These are phyloP conservation scores for Recurvomyces mirabilis DNA, from an alignment of 495 filamentous ascomycete genomes.

Conservation along the genomic window DNA sequence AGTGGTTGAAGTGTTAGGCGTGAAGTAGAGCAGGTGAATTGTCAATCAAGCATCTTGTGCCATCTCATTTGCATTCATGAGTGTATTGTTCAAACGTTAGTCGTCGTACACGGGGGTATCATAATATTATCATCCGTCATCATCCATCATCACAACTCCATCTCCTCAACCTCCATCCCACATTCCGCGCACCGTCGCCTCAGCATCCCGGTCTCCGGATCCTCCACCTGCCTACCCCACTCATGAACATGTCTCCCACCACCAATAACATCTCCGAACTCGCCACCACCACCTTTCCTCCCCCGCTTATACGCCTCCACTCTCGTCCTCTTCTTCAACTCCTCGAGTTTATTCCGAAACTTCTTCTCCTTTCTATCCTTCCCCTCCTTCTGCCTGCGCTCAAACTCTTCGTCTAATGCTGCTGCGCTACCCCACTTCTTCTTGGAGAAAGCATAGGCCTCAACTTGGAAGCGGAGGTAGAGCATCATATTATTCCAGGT, in stretches of 20 bases:
- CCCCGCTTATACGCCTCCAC: slow-evolving; percentile 78
- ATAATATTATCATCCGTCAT: too few relatives aligned
- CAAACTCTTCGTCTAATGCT: slow-evolving; percentile 81
- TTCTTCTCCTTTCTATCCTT: slow-evolving; percentile 83
- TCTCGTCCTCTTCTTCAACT: slow-evolving; percentile 85
- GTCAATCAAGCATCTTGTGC: background rate
- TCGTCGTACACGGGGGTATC: too few relatives aligned
- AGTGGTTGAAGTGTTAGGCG: slow-evolving; percentile 11
- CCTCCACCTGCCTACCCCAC: slow-evolving; percentile 73
- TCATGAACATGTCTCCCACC: slow-evolving; percentile 74
- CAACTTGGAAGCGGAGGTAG: slow-evolving; percentile 84
- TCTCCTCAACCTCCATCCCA: slow-evolving; percentile 93
- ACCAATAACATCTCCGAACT: slow-evolving; percentile 65
- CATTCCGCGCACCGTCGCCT: slow-evolving; percentile 81
- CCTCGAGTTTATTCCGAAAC: slow-evolving; percentile 76
- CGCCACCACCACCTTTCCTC: slow-evolving; percentile 41
- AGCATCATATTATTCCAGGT: slow-evolving; percentile 99
- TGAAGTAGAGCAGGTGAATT: background rate
- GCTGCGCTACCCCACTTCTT: slow-evolving; percentile 83
- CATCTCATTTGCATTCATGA: too few relatives aligned
- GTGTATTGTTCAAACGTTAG: too few relatives aligned
- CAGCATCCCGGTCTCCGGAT: slow-evolving; percentile 63
- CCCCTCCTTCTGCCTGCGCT: slow-evolving; percentile 64
- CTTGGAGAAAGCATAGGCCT: slow-evolving; percentile 71
- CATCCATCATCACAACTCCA: slow-evolving; percentile 77